These are phyloP conservation scores for Trypanosoma vivax DNA, from an alignment of 208 protist species.

Conservation along the genomic window DNA sequence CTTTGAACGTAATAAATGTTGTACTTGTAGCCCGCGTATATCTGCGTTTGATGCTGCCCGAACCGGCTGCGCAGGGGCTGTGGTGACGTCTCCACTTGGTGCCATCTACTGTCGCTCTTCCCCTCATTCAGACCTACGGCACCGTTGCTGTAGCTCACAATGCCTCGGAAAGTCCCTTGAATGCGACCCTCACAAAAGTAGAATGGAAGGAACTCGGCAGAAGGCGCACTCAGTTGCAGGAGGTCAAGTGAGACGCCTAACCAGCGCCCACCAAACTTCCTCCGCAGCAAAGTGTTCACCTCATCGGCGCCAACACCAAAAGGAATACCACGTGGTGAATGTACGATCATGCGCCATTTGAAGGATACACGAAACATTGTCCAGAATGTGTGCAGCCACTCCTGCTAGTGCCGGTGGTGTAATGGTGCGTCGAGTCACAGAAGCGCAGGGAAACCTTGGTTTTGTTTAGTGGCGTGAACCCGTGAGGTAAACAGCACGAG, in stretches of 20 bases:
- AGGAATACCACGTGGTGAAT: constrained; percentile 61
- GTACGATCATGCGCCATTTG: constrained; percentile 30
- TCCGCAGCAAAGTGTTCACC: constrained; percentile 28
- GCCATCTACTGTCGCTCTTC: constrained; percentile 21
- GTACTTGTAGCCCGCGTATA: constrained; percentile 90
- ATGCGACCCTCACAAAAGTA: constrained; percentile 72
- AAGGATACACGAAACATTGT: constrained; percentile 34
- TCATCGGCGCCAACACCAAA: constrained; percentile 52
- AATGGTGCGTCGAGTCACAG: too few species aligned
- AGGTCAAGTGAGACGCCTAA: constrained; percentile 64
- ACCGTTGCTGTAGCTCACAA: constrained; percentile 36
- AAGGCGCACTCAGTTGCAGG: constrained; percentile 37
- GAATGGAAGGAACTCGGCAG: constrained; percentile 84
- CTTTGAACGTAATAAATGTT: constrained; percentile 72
- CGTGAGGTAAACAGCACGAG: too few species aligned
- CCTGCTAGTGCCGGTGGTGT: too few species aligned
- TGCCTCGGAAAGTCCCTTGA: constrained; percentile 44
- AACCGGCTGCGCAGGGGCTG: constrained; percentile 61
- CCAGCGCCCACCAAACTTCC: constrained; percentile 61
- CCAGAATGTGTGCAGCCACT: too few species aligned
- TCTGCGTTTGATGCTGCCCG: constrained; percentile 65
- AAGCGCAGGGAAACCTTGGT: too few species aligned
- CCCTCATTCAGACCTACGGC: constrained; percentile 11
- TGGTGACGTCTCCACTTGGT: constrained; percentile 31
- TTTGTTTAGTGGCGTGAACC: too few species aligned